Percentiles rank a stretch among this genome's conserved stretches.
phyloP scores from a whole-genome alignment of 2,329 filamentous ascomycete genomes.

The Berkeleyomyces rouxiae region DNA sequence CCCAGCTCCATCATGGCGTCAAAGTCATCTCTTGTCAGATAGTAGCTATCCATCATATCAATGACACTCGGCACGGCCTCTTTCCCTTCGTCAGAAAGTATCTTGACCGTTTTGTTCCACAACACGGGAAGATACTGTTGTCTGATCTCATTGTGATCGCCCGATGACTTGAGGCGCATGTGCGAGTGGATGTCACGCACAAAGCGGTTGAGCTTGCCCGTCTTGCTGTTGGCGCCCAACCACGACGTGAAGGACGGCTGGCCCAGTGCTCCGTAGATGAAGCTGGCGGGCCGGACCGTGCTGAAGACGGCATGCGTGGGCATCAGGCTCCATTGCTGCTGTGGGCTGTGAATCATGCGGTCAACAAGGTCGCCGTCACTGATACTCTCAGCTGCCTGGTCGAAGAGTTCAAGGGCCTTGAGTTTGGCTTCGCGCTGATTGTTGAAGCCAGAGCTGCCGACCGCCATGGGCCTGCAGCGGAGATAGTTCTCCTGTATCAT shows the following conservation, averaged over 20 bases:
- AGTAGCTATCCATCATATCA: slow-evolving; percentile 93
- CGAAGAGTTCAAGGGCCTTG: slow-evolving; percentile 71
- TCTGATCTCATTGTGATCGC: slow-evolving; percentile 81
- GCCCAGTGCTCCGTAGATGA: slow-evolving; percentile 60
- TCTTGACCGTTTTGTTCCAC: slow-evolving; percentile 64
- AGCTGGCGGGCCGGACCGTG: slow-evolving; percentile 81
- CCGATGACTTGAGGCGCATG: slow-evolving; percentile 81
- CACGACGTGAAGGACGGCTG: slow-evolving; percentile 70
- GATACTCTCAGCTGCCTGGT: slow-evolving; percentile 85
- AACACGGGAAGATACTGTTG: slow-evolving; percentile 86
- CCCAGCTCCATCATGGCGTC: slow-evolving; percentile 85
- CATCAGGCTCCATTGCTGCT: slow-evolving; percentile 98
- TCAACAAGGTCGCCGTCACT: slow-evolving; percentile 94
- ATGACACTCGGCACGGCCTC: slow-evolving; percentile 72
- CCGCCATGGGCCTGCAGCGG: slow-evolving; percentile 54
- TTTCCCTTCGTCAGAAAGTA: slow-evolving; percentile 62
- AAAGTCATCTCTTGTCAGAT: slow-evolving; percentile 83
- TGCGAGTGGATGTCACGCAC: slow-evolving; percentile 93
- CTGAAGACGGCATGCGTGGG: slow-evolving; percentile 91
- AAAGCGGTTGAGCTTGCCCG: slow-evolving; percentile 58
- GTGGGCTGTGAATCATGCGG: slow-evolving; percentile 93
- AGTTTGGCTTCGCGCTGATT: slow-evolving; percentile 53
- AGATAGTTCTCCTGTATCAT: slow-evolving; percentile 99
- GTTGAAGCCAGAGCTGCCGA: slow-evolving; percentile 37
- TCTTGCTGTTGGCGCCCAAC: slow-evolving; percentile 90